phyloP scores from a whole-genome alignment of 495 filamentous ascomycete species.

The Polyplosphaeria fusca region DNA sequence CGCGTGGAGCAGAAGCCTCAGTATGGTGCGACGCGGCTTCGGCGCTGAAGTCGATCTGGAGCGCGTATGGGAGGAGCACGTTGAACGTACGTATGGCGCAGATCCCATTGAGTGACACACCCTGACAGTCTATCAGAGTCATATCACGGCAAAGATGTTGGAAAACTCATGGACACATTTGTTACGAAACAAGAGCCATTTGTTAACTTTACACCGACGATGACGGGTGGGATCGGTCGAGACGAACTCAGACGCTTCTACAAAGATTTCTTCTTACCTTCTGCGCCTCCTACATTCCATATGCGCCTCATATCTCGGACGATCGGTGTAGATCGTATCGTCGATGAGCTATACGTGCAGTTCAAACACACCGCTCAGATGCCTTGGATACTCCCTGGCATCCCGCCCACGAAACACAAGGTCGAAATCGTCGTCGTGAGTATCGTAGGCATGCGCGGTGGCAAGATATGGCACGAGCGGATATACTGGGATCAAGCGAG shows the following conservation, averaged over 20 bases:
- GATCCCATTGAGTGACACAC: neutral
- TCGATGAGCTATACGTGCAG: constrained; percentile 55
- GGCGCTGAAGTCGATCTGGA: constrained; percentile 59
- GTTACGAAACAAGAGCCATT: constrained; percentile 55
- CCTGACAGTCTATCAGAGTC: constrained; percentile 34
- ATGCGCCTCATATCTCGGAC: constrained; percentile 73
- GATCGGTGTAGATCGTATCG: constrained; percentile 56
- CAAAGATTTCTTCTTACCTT: constrained; percentile 66
- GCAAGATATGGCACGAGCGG: constrained; percentile 75
- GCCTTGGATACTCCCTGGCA: constrained; percentile 77
- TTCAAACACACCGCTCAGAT: constrained; percentile 72
- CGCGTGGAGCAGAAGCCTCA: constrained; percentile 51
- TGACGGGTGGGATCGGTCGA: constrained; percentile 73
- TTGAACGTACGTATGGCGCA: constrained; percentile 47
- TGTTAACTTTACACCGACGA: constrained; percentile 53
- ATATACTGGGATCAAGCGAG: constrained; percentile 83
- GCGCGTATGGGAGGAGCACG: constrained; percentile 56
- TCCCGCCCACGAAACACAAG: constrained; percentile 64
- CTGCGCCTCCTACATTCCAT: constrained; percentile 62
- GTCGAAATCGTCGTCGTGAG: constrained; percentile 71
- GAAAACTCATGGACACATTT: constrained; percentile 54
- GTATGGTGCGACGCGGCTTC: constrained; percentile 52
- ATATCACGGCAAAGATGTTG: constrained; percentile 33
- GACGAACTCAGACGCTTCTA: constrained; percentile 70
- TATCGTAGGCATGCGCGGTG: constrained; percentile 71